Base-by-base conservation (phyloP, 352 stramenopile genomes). In the Elongisporangium undulatum region DNA sequence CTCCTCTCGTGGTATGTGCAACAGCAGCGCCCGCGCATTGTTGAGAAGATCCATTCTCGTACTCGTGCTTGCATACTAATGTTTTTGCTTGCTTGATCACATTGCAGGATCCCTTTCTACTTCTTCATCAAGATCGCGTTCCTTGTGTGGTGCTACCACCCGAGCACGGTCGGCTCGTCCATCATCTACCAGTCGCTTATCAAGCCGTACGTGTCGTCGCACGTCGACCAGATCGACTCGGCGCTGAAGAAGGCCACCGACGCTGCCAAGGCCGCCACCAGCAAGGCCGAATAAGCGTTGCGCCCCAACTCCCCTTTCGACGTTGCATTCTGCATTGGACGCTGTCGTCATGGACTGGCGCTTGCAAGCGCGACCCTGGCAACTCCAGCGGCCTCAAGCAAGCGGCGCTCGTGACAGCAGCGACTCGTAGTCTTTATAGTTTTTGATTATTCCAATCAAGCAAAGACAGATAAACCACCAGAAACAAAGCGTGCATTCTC, bases 71-170 rank as follows among this genome's bases (percentile, higher is more conserved):
- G 50, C 51, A 6, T 29, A 16, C 34, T 62, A 21, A 61, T 13
- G 23, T 26, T 34, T 39, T 21, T 8, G 15, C 12, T 53, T 59
- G 23, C 4, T 56, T 54, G n/a, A 16, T 12, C 13, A n/a, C 52
- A 8, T 1, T 45, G 12, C 64, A 84, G 74, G 77, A 85, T 92
- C 51, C 82, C 82, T 51, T 92, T 96, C 69, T 94, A 94, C 75
- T 94, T 92, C 66, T 85, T 94, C 56, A 62, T 91, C 67, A 96
- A 96, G 82, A 67, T 96, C 53, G 77, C 56, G 23, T 96, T 96
- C 79, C 72, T 96, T 9, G 78, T 96, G 9, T 96, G 84, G 84
- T 77, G 67, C 60, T 92, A 91, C 78, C 83, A 92, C 69, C 87
- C 87, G 52, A 81, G 59, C 67, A 94, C 85, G 9, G 56, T 90